phyloP scores from a whole-genome alignment of 23 red algal genomes.

The Cyanidium caldarium region DNA sequence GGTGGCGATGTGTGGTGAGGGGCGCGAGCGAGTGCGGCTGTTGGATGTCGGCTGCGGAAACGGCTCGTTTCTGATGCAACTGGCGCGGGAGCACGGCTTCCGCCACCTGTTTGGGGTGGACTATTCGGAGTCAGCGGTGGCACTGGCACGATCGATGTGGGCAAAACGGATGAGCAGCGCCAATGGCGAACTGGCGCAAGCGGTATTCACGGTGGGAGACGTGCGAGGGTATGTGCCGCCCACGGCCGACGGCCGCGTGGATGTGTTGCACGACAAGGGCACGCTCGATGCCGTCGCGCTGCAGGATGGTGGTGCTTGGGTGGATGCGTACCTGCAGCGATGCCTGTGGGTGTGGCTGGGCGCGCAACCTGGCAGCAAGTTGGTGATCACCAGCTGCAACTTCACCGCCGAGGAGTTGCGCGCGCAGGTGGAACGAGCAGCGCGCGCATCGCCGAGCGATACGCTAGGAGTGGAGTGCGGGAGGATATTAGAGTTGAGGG shows the following conservation, averaged over 20 bases:
- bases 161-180: not conserved
- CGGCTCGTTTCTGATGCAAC: slow-evolving; percentile 6
- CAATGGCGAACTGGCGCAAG: not conserved
- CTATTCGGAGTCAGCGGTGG: not conserved
- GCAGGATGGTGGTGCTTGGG: not conserved
- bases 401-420: slow-evolving; percentile 3
- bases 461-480: not conserved
- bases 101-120: slow-evolving; percentile 7
- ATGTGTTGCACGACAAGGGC: slow-evolving; percentile 15
- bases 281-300: slow-evolving; percentile 15
- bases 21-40: not conserved
- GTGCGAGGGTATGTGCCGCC: not conserved
- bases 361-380: not conserved
- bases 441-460: not conserved
- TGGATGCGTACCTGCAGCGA: not conserved
- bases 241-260: not conserved
- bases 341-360: not conserved
- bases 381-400: slow-evolving; percentile 19
- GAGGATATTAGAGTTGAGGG: not conserved
- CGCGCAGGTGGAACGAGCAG: not conserved
- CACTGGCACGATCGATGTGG: not conserved
- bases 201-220: not conserved
- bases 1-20: not conserved
- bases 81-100: not conserved
- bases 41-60: slow-evolving; percentile 22